These are phyloP conservation scores for Cladorrhinum sp. DNA, from an alignment of 2,329 filamentous ascomycete species.

Conservation along the genomic window DNA sequence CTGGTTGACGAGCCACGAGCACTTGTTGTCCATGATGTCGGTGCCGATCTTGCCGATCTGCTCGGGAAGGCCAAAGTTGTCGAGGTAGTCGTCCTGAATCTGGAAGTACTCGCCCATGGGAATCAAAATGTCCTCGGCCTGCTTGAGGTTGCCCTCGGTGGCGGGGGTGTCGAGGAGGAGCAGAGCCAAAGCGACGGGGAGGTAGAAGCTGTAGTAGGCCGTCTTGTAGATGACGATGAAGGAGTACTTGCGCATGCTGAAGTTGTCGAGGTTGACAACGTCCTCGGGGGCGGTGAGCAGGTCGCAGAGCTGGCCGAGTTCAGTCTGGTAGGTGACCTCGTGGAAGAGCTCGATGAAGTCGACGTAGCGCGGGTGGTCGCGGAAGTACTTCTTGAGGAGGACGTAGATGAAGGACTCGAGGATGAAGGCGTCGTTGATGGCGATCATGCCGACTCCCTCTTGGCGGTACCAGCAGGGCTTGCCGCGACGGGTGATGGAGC, in stretches of 20 bases:
- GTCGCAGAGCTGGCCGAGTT: conserved; percentile 92
- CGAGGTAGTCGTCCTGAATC: conserved; percentile 97
- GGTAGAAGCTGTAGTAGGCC: conserved; percentile 98
- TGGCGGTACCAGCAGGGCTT: conserved; percentile 96
- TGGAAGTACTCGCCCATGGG: conserved; percentile 99
- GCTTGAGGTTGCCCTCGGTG: conserved; percentile 83
- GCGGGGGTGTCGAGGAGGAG: conserved; percentile 77
- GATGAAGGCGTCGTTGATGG: conserved; percentile 98
- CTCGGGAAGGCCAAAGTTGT: conserved; percentile 91
- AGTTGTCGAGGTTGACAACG: conserved; percentile 87
- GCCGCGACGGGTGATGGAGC: conserved; percentile 88
- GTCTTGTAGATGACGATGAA: conserved; percentile 99
- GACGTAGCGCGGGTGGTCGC: conserved; percentile 78
- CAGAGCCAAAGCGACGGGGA: conserved; percentile 88
- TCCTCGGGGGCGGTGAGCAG: conserved; percentile 95
- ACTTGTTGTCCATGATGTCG: conserved; percentile 99
- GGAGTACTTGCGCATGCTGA: conserved; percentile 89
- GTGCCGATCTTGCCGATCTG: conserved; percentile 98
- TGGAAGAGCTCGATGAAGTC: conserved; percentile 96
- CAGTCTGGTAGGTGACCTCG: conserved; percentile 88
- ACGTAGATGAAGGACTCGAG: conserved; percentile 88
- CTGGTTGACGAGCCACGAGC: conserved; percentile 97
- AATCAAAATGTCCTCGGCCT: conserved; percentile 87
- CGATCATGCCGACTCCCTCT: conserved; percentile 85
- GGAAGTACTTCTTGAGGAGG: conserved; percentile 92